Conservation (phyloP, 2,329 filamentous ascomycete genomes). For the Dichotomopilus funicola region DNA sequence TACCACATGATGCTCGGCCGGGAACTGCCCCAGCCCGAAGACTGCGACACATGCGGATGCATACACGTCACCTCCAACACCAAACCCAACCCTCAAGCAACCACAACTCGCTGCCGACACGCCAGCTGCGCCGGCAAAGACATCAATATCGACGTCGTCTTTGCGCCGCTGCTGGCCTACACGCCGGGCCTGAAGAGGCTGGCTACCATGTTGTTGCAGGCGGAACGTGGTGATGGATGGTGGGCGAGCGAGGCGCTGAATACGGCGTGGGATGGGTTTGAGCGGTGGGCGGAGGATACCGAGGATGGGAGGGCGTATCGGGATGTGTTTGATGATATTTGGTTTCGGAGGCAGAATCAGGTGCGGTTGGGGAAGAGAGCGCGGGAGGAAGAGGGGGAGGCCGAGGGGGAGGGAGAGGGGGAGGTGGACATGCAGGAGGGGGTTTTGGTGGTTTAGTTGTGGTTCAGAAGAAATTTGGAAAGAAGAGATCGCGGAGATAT, state of each 20-base stretch:
- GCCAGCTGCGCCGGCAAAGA: constrained; percentile 15
- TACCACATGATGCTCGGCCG: constrained; percentile 38
- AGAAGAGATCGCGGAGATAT: no score
- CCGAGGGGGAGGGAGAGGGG: not conserved
- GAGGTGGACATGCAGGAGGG: not conserved
- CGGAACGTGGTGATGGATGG: constrained; percentile 9
- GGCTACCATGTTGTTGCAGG: constrained; percentile 16
- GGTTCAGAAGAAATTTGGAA: no score
- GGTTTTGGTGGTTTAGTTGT: no score
- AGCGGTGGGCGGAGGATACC: constrained; percentile 27
- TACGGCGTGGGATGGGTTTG: constrained; percentile 19
- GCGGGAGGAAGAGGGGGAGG: not conserved
- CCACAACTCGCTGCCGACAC: constrained; percentile 4
- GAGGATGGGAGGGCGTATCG: constrained; percentile 28
- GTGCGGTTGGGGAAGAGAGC: constrained; percentile 3
- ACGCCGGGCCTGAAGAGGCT: constrained; percentile 22
- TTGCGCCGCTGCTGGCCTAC: constrained; percentile 27
- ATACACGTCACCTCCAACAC: constrained; percentile 20
- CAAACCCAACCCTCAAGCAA: not conserved
- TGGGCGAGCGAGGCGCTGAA: constrained; percentile 14
- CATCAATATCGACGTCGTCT: constrained; percentile 29
- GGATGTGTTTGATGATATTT: constrained; percentile 29
- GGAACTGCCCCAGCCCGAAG: constrained; percentile 24
- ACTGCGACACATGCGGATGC: constrained; percentile 25
- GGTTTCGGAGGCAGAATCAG: constrained; percentile 16